Evolutionary conservation across 139 green algal species (phyloP), one percentile per base, ranked within the genome.

Genomic region (Picochlorum sp.): DNA sequence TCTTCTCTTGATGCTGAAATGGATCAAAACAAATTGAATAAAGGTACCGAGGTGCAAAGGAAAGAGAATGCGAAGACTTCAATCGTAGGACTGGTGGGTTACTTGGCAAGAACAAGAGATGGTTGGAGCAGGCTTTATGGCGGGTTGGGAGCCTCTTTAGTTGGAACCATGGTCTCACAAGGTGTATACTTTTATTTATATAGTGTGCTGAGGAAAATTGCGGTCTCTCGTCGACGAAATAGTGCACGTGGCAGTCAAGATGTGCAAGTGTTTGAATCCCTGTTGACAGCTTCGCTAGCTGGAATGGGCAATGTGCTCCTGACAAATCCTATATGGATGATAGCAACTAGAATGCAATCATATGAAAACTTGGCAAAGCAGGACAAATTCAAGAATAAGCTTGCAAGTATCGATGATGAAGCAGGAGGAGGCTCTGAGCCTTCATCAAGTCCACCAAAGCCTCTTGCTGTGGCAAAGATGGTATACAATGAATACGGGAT

Each of bases 271-370:
- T 59, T 53, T 2, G 74, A 75, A 33, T 90, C 80, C 1, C 62
- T 95, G 44, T 24, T 82, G 10, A 76, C 95, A 33, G 87, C 86
- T 1, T 69, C 75, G 9, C 33, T 88, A 33, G 85, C 88, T 5
- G 88, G 86, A 26, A 76, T 63, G 7, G 74, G 78, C 32, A 95
- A 95, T 54, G 87, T 95, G 49, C 59, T 94, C 67, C 57, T 85
- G 4, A 98, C 91, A 54, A 95, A 86, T 59, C 91, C 89, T 4
- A 89, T 96, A 37, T 96, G 89, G 89, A 74, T 93, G 55, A 63
- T 96, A 20, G 81, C 88, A 9, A 94, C 84, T 1, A 77, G 82
- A 55, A 88, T 96, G 85, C 86, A 96, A 69, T 73, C 78, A 4
- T 33, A 64, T 36, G 31, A 47, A 7, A 33, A 40, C 35, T 16